Base-by-base conservation (phyloP, 1,139 yeast species). In the Pichia kudriavzevii region DNA sequence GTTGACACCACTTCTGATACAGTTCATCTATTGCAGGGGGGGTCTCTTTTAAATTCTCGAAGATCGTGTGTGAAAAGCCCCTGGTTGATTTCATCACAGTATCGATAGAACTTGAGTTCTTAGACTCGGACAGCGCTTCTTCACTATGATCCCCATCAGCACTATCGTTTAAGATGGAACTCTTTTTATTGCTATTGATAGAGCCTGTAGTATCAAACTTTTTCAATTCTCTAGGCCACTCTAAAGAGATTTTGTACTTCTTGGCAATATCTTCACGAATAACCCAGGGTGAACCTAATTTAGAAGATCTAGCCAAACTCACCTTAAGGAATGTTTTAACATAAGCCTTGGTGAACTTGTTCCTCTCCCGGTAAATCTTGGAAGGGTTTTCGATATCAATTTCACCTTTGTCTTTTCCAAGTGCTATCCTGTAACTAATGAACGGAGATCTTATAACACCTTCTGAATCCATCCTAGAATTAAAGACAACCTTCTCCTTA, bases 221-320 rank as follows among this genome's bases (percentile, higher is more conserved):
- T 38, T 47, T 60, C 49, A 47, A 52, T 49, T 47, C 49, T 36
- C 69, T 67, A 1, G 84, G 84, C 48, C 69, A 72, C 30, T 66
- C 75, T 30, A 68, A 64, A 10, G 79, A 69, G 9, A 77, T 76
- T 47, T 79, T 61, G 51, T 73, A 77, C 44, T 67, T 68, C 41
- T 63, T 66, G 2, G 82, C 82, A 55, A 75, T 85, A 47, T 79
- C 77, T 22, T 74, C 76, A 54, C 81, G 82, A n/a, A 91, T 94
- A 14, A 91, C 78, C 97, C 97, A 91, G 1, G 98, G 97, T 3
- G 97, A 94, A 2, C 97, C 96, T 29, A 80, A 69, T 66, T 82
- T 82, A 40, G 79, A 72, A 4, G 91, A 84, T 47, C 95, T 72
- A 4, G 84, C 69, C 48, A 91, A 75, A 5, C 95, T 77, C 48